Evolutionary conservation across 371 early-diverging fungal genomes (phyloP).

Genomic region (Mortierella polycephala): DNA sequence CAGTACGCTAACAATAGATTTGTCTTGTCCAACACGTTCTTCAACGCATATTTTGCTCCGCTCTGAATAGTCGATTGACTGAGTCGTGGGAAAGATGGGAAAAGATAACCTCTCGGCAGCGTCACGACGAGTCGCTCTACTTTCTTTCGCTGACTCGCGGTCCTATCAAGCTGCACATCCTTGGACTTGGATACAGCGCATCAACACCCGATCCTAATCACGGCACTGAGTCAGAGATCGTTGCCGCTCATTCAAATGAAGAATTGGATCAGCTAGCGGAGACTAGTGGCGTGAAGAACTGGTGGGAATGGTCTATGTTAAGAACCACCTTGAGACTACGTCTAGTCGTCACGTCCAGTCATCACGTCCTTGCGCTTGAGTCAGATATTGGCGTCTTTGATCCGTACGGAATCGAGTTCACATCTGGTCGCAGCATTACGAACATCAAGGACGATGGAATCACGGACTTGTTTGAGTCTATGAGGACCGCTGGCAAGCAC

Average conservation of each 20-base stretch:
- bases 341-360: slow-evolving; percentile 54
- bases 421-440: slow-evolving; percentile 5
- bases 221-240: slow-evolving; percentile 59
- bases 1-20: no score
- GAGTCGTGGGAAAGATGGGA: slow-evolving; percentile 55
- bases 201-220: slow-evolving; percentile 54
- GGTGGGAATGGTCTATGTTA: slow-evolving; percentile 58
- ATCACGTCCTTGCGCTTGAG: slow-evolving; percentile 65
- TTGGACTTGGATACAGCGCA: slow-evolving; percentile 62
- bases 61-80: slow-evolving; percentile 54
- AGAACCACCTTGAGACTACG: slow-evolving; percentile 45
- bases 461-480: slow-evolving; percentile 27
- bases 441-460: slow-evolving; percentile 12
- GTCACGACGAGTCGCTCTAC: slow-evolving; percentile 58
- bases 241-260: slow-evolving; percentile 58
- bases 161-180: slow-evolving; percentile 51
- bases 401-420: slow-evolving; percentile 58
- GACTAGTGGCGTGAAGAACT: slow-evolving; percentile 53
- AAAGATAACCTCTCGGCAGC: slow-evolving; percentile 55
- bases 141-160: slow-evolving; percentile 60
- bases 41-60: not conserved
- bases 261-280: slow-evolving; percentile 57
- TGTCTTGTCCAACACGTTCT: not conserved
- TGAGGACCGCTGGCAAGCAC: slow-evolving; percentile 35
- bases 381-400: slow-evolving; percentile 65